phyloP scores from a whole-genome alignment of 306 rosid species.

The Gleditsia sinensis region DNA sequence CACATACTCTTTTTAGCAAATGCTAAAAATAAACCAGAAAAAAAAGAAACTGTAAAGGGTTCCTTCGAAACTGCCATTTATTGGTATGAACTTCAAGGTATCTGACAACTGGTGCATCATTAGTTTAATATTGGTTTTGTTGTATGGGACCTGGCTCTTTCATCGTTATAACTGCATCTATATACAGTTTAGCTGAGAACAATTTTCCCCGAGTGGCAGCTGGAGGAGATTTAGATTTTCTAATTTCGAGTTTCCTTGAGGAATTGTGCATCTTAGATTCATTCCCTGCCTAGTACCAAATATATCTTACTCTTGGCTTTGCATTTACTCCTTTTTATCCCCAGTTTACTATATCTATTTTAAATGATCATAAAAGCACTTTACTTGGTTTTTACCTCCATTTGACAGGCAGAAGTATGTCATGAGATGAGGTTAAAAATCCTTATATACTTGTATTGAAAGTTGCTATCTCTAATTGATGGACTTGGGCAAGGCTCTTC shows the following conservation, averaged over 20 bases:
- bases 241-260: constrained; percentile 14
- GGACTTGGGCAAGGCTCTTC: background rate
- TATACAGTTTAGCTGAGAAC: constrained; percentile 11
- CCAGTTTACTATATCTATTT: background rate
- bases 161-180: constrained; percentile 16
- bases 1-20: constrained; percentile 21
- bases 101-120: constrained; percentile 14
- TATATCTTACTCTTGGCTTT: constrained; percentile 20
- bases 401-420: constrained; percentile 18
- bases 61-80: constrained; percentile 14
- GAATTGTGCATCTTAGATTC: background rate
- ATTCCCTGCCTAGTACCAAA: background rate
- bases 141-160: constrained; percentile 1
- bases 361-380: background rate
- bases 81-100: constrained; percentile 22
- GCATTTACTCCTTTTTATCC: background rate
- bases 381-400: background rate
- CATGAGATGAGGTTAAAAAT: background rate
- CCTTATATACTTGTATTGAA: background rate
- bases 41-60: background rate
- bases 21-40: background rate
- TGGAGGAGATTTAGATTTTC: constrained; percentile 7
- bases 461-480: constrained; percentile 8
- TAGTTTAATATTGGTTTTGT: constrained; percentile 12
- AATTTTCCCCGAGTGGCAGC: background rate